Evolutionary conservation across 495 filamentous ascomycete genomes (phyloP), one percentile per base, ranked within the genome.

Genomic region (Cryomyces minteri): DNA sequence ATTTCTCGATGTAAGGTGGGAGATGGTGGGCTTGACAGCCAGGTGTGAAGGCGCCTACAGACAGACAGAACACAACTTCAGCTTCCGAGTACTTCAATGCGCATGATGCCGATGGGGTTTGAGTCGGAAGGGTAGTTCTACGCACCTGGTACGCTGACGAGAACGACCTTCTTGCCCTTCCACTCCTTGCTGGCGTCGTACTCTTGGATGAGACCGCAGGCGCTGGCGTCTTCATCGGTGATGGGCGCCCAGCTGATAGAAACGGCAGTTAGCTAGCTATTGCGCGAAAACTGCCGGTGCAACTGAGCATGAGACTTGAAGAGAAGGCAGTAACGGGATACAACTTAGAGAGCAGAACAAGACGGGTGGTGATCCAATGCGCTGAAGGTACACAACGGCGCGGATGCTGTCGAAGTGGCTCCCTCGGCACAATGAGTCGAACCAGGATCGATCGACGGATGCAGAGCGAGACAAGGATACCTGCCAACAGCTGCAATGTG

Each of bases 181-280:
- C 79, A 92, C 55, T 92, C 82, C 62, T 86, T 79, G 69, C 76
- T 82, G 61, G 86, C 87, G 55, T 92, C 63, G 66, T 84, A 92
- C 59, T 73, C 71, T 58, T 76, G 74, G 52, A 83, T 81, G 43
- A 80, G 72, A 59, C 87, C 86, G 66, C 87, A 93, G 32, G 72
- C 67, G 38, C 75, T 81, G 6, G 62, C 58, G 50, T 63, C 61
- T 9, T 45, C 42, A 44, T 60, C 56, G 12, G 58, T 58, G 47
- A 62, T 58, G 9, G 62, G 62, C 36, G 54, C 62, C 52, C 55
- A 65, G 41, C 59, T 64, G 45, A n/a, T 4, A n/a, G 31, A 40
- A 34, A 47, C n/a, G 5, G 34, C 37, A 1, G 25, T 44, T 14
- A 38, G 34, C 9, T 9, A 2, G 2, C 18, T 25, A 2, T 25